Evolutionary conservation across 305 asterid genomes (phyloP).

Genomic region (Rubia peregrina): DNA sequence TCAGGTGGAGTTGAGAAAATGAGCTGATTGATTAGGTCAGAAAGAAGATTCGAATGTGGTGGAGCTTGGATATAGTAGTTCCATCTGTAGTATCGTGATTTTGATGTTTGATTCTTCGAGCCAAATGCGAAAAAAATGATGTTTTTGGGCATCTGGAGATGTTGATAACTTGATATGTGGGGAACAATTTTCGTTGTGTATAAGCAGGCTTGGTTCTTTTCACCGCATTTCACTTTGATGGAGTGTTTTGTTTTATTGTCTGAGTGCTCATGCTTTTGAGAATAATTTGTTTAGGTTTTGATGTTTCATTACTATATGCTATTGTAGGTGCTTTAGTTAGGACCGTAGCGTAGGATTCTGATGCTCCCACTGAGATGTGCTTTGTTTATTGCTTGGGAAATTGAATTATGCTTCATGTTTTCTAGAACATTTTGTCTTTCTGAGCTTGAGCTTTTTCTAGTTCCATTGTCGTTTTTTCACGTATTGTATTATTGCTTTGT

Average conservation of each 20-base stretch:
- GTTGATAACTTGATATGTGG: constrained; percentile 8
- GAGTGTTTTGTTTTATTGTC: constrained; percentile 1
- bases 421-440: constrained; percentile 14
- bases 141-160: constrained; percentile 11
- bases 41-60: constrained; percentile 10
- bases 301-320: constrained; percentile 6
- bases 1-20: constrained; percentile 8
- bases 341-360: constrained; percentile 24
- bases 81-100: constrained; percentile 18
- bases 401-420: constrained; percentile 18
- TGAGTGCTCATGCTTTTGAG: constrained; percentile 28
- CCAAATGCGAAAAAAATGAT: constrained; percentile 11
- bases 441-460: constrained; percentile 13
- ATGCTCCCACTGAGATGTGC: constrained; percentile 24
- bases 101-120: constrained; percentile 25
- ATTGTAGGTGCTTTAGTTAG: constrained; percentile 20
- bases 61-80: constrained; percentile 12
- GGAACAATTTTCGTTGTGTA: constrained; percentile 22
- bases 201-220: constrained; percentile 25
- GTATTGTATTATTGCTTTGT: constrained; percentile 34
- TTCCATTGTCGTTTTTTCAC: constrained; percentile 44
- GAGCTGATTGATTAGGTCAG: constrained; percentile 19
- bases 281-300: constrained; percentile 24
- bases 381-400: constrained; percentile 12
- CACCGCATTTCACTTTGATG: constrained; percentile 21